These are phyloP conservation scores for Hyphopichia burtonii DNA, from an alignment of 1,139 yeast species.

Conservation along the genomic window DNA sequence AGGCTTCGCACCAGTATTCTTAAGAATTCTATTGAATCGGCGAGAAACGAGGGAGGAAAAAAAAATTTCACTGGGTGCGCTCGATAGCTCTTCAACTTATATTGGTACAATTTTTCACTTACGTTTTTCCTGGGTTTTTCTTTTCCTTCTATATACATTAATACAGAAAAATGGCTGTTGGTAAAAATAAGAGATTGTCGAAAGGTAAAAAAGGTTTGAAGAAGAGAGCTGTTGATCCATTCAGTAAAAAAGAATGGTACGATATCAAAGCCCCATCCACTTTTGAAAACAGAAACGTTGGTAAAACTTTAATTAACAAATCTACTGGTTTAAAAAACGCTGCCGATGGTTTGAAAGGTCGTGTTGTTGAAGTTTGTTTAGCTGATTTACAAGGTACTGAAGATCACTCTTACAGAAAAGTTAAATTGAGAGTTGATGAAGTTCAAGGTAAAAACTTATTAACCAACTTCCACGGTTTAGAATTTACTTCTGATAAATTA, in stretches of 20 bases:
- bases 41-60: neutral
- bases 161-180: constrained; percentile 44
- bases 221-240: constrained; percentile 54
- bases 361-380: constrained; percentile 49
- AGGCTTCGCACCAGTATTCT: no score
- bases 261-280: constrained; percentile 55
- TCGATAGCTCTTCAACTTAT: neutral
- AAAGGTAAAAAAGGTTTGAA: constrained; percentile 54
- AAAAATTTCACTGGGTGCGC: constrained; percentile 1
- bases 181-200: constrained; percentile 54
- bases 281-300: constrained; percentile 51
- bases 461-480: constrained; percentile 55
- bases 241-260: constrained; percentile 54
- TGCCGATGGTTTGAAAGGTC: constrained; percentile 53
- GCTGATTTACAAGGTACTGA: constrained; percentile 55
- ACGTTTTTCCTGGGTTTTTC: neutral
- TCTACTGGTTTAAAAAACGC: constrained; percentile 54
- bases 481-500: constrained; percentile 50
- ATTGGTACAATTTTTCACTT: neutral
- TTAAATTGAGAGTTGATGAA: constrained; percentile 54
- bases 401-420: constrained; percentile 53
- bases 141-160: neutral
- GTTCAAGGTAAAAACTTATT: constrained; percentile 55
- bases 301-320: constrained; percentile 52
- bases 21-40: neutral